Evolutionary conservation across 305 asterid genomes (phyloP).

Genomic region (Rubia occidens): DNA sequence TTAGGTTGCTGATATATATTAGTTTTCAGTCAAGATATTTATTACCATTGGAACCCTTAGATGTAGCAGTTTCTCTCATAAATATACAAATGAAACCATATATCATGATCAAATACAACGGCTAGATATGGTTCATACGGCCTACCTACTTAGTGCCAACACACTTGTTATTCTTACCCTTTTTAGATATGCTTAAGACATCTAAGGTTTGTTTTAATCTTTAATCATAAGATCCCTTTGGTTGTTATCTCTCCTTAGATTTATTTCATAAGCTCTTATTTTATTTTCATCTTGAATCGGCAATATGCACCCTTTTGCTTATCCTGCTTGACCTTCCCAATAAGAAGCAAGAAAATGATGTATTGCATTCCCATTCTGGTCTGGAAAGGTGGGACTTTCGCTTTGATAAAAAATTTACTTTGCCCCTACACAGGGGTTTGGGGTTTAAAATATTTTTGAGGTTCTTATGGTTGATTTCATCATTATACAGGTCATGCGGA

Average conservation of each 20-base stretch:
- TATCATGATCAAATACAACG: not conserved
- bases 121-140: not conserved
- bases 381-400: not conserved
- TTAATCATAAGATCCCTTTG: not conserved
- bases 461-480: not conserved
- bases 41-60: not conserved
- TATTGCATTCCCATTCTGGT: not conserved
- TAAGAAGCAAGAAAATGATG: not conserved
- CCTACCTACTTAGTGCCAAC: not conserved
- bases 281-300: not conserved
- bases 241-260: not conserved
- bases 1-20: not conserved
- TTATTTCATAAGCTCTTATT: not conserved
- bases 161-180: not conserved
- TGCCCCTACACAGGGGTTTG: not conserved
- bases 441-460: not conserved
- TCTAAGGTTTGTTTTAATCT: not conserved
- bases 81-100: not conserved
- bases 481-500: slow-evolving; percentile 65
- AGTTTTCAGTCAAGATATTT: not conserved
- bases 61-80: too few species aligned
- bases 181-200: slow-evolving; percentile 2
- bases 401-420: not conserved
- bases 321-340: not conserved
- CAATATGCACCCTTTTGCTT: not conserved